Evolutionary conservation across 345 rosid genomes (phyloP), one percentile per base, ranked within the genome.

Genomic region (Populus tremula): DNA sequence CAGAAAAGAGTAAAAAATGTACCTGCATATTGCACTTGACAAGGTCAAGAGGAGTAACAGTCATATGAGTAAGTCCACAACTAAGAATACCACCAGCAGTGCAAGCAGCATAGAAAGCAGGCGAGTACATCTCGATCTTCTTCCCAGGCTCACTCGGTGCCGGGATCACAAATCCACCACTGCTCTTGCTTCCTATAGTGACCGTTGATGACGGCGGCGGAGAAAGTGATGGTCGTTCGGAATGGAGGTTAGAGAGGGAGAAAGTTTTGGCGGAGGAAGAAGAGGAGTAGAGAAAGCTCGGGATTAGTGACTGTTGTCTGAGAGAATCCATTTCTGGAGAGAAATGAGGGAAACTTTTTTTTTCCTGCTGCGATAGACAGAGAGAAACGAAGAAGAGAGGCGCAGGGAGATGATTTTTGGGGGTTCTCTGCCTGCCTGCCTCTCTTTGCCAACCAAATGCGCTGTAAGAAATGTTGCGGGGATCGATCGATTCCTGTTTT

Each of bases 21-120:
- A 94, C 99, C 97, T 96, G 99, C 98, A 96, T 96, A 82, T 96
- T 96, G 74, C 99, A 94, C 88, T 96, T 96, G 91, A 96, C 97
- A 39, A 94, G 97, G 81, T 96, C 99, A 76, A 96, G 99, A 76
- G 99, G 99, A 74, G 99, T 96, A 77, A 96, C 91, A 59, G 93
- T 29, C 97, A 49, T 96, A 84, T 96, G 99, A 82, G 99, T 96
- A 50, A 90, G 89, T 62, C 99, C 99, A 70, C 98, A 96, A 90
- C 99, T 88, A 78, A 96, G 86, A 61, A 92, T 90, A 33, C 99
- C 99, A 16, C 98, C 99, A 54, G 71, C 69, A 10, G 98, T 94
- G 72, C 98, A 92, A 2, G 99, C 94, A 33, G 97, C 97, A 70
- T 96, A 96, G 80, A 90, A 94, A 33, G 90, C 89, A 1, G 96